Conservation (phyloP, 2,329 filamentous ascomycete species). For the Neopestalotiopsis rosae region DNA sequence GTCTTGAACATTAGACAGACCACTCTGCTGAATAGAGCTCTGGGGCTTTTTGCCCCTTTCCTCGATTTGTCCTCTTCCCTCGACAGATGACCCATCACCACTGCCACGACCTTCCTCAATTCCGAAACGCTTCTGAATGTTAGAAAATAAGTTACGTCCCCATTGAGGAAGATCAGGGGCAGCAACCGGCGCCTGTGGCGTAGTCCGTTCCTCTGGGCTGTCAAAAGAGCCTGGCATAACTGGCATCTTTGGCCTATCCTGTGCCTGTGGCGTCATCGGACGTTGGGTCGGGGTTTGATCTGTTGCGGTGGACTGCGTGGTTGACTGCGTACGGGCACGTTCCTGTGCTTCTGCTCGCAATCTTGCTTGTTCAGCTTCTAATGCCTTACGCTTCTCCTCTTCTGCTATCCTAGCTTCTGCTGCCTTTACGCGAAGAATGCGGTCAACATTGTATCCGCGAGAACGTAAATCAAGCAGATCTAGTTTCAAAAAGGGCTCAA, state of each 20-base stretch:
- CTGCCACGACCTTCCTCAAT: conserved; percentile 59
- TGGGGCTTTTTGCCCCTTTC: conserved; percentile 18
- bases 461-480: conserved; percentile 81
- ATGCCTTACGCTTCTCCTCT: conserved; percentile 74
- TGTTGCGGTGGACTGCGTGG: conserved; percentile 44
- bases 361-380: conserved; percentile 74
- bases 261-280: conserved; percentile 41
- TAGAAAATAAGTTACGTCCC: conserved; percentile 66
- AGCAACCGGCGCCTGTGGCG: conserved; percentile 17
- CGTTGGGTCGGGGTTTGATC: conserved; percentile 40
- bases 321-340: conserved; percentile 50
- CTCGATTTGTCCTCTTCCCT: neutral
- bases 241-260: conserved; percentile 47
- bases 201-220: conserved; percentile 29
- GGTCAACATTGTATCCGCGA: conserved; percentile 95
- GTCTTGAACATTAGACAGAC: conserved; percentile 13
- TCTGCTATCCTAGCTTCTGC: conserved; percentile 89
- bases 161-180: conserved; percentile 8
- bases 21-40: conserved; percentile 60
- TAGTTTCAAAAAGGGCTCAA: conserved; percentile 89
- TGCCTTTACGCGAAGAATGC: conserved; percentile 86
- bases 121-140: conserved; percentile 70
- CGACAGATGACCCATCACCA: neutral
- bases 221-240: conserved; percentile 78
- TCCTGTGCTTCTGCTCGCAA: conserved; percentile 66